Evolutionary conservation across 2,329 filamentous ascomycete genomes (phyloP).

Genomic region (Xylaria polymorpha): DNA sequence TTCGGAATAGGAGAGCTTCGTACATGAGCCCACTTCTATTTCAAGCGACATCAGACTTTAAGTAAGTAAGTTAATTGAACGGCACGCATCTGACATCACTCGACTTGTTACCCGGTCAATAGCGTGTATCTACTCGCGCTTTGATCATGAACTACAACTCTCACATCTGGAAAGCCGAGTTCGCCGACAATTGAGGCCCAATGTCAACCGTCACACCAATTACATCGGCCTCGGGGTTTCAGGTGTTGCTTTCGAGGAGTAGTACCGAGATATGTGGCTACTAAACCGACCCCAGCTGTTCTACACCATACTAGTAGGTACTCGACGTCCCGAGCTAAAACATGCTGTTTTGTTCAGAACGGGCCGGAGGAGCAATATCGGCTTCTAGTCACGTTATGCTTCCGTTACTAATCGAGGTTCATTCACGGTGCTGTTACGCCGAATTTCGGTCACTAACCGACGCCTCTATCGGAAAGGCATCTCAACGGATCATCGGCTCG

Average conservation of each 20-base stretch:
- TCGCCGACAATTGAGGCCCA: constrained; percentile 16
- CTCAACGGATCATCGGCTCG: constrained; percentile 2
- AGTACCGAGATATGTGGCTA: constrained; percentile 5
- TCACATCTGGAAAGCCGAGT: constrained; percentile 4
- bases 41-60: constrained; percentile 20
- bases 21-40: constrained; percentile 35
- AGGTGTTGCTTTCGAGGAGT: constrained; percentile 8
- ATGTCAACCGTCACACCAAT: constrained; percentile 11
- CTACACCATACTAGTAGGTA: not conserved
- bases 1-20: constrained; percentile 33
- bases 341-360: constrained; percentile 7
- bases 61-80: not conserved
- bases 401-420: constrained; percentile 18
- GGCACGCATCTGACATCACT: constrained; percentile 21
- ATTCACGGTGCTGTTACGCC: constrained; percentile 4
- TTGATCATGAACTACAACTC: constrained; percentile 2
- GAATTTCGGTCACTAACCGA: constrained; percentile 9
- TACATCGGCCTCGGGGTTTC: constrained; percentile 15
- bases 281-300: constrained; percentile 3
- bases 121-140: not conserved
- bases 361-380: constrained; percentile 10
- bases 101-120: constrained; percentile 9
- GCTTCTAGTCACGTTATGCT: not conserved
- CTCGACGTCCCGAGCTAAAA: constrained; percentile 1
- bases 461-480: constrained; percentile 5